Base-by-base conservation (phyloP, 2,329 filamentous ascomycete species). In the Tolypocladium tropicale region DNA sequence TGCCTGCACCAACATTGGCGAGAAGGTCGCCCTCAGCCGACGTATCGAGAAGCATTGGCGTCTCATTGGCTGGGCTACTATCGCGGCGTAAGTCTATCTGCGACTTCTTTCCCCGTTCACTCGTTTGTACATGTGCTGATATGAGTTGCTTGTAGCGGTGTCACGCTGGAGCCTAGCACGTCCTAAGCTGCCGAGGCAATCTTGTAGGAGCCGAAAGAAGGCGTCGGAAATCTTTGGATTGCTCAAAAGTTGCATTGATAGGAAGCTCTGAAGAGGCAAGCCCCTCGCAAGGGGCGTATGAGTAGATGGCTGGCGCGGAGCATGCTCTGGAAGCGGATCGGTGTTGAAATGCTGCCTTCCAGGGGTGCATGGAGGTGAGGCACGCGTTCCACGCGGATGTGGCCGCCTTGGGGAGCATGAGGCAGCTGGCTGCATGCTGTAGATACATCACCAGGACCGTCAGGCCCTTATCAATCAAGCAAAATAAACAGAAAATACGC, bases 1-100 rank as follows among this genome's bases (percentile, higher is more conserved):
- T 49, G 94, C 94, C 57, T 99, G 94, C 79, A 99, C 94, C 53
- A 93, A 95, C 72, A 87, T 96, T 68, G 92, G 92, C 62, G 93
- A 99, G 81, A 97, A 99, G 87, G 92, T 99, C 68, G 94, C 94
- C 46, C 80, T 99, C 68, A 91, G 86, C 72, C 83, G 94, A 76
- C 89, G 94, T 85, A 96, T 97, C 68, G 94, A 99, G 76, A 97
- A 97, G 84, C 93, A 96, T 76, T 97, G 93, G 93, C 89, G 91
- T 76, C 80, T 95, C 69, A 95, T 95, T 67, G 90, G 90, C 65
- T 95, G 90, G 90, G 88, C 88, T 58, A 91, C 88, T 62, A 90
- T 90, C 70, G 84, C 86, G 65, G 80, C 80, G 79, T 82, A 76
- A 77, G 79, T 78, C 59, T 23, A 25, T n/a, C 53, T 30, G 36